A percentile compares a stretch with the other conserved stretches of the same genome.
Evolutionary conservation across 163 green algal species (phyloP).

Genomic region (Coccomyxa subellipsoidea): DNA sequence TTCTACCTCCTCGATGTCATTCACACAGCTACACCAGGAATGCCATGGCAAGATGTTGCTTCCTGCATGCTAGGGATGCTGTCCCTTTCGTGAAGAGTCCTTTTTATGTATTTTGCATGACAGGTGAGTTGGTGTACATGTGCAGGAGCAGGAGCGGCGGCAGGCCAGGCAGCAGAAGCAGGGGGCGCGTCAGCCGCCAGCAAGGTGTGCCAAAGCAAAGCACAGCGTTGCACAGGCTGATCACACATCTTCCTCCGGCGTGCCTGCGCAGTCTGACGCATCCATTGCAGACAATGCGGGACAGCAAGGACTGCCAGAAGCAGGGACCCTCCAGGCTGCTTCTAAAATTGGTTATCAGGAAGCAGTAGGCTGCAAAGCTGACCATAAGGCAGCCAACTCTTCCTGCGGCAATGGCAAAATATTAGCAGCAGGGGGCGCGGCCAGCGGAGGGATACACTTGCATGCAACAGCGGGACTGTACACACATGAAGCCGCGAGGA

Average conservation of each 20-base stretch:
- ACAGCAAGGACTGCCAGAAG: neutral
- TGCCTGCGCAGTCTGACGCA: neutral
- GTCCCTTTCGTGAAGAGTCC: neutral
- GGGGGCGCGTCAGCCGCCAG: no score
- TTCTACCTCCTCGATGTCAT: neutral
- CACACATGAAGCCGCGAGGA: neutral
- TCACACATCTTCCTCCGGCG: neutral
- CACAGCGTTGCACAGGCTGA: neutral
- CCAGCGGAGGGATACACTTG: neutral
- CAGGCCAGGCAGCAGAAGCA: neutral
- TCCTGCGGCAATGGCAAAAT: neutral
- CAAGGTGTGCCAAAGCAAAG: neutral
- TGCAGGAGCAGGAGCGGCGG: neutral
- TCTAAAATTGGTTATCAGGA: neutral
- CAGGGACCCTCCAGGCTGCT: neutral
- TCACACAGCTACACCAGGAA: neutral
- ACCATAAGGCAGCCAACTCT: neutral
- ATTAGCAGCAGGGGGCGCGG: neutral
- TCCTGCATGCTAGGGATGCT: neutral
- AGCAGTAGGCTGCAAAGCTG: neutral
- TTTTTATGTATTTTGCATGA: neutral
- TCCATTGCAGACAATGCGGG: neutral
- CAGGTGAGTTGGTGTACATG: neutral
- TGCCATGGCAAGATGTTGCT: neutral
- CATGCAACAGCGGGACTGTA: neutral